These are phyloP conservation scores for Candida krabiensis DNA, from an alignment of 805 yeast species.

Conservation along the genomic window DNA sequence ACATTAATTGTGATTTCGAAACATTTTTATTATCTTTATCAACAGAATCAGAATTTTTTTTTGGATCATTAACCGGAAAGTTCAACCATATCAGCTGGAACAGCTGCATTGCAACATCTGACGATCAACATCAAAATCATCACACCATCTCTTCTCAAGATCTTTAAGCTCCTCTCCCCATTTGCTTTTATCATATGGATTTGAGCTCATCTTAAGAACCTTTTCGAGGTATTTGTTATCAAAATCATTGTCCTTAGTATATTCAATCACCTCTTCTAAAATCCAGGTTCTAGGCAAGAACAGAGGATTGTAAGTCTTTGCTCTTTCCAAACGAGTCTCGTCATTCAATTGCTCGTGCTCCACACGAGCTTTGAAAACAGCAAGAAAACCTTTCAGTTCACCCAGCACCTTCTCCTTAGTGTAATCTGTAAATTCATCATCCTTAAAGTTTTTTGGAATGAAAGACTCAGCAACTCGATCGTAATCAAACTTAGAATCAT, in stretches of 20 bases:
- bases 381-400: slow-evolving; percentile 52
- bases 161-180: slow-evolving; percentile 71
- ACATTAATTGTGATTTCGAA: neutral
- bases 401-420: slow-evolving; percentile 41
- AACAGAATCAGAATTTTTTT: slow-evolving; percentile 7
- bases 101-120: slow-evolving; percentile 79
- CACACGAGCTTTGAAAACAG: slow-evolving; percentile 42
- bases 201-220: slow-evolving; percentile 65
- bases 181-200: slow-evolving; percentile 68
- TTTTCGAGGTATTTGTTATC: slow-evolving; percentile 56
- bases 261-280: slow-evolving; percentile 73
- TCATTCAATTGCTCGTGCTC: slow-evolving; percentile 36
- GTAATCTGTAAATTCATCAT: slow-evolving; percentile 23
- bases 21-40: neutral
- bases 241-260: slow-evolving; percentile 50
- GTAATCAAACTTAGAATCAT: slow-evolving; percentile 28
- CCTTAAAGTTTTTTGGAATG: slow-evolving; percentile 30
- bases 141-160: slow-evolving; percentile 60
- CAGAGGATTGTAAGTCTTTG: slow-evolving; percentile 63
- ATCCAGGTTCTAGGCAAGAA: slow-evolving; percentile 87
- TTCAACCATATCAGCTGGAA: slow-evolving; percentile 45
- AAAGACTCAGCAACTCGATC: slow-evolving; percentile 28
- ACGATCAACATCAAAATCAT: slow-evolving; percentile 49
- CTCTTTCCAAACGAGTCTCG: slow-evolving; percentile 38
- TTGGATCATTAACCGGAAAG: too few species aligned